Percentiles rank a stretch among this genome's conserved stretches.
Evolutionary conservation across 2,329 filamentous ascomycete species (phyloP).

Genomic region (Pyrenochaeta sp.): DNA sequence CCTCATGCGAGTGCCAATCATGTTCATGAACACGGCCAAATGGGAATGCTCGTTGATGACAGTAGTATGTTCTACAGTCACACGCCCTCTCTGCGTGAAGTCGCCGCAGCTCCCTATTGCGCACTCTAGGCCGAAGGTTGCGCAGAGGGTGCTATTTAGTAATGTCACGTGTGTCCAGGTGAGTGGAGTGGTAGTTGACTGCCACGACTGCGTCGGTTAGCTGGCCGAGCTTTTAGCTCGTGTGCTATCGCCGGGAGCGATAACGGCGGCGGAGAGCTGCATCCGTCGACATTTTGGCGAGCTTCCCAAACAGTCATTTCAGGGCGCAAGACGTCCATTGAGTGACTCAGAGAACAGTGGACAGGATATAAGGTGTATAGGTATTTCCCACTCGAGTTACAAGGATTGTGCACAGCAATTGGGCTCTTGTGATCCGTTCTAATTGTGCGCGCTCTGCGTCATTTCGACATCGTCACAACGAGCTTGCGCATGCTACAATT

Average conservation of each 20-base stretch:
- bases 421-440: not conserved
- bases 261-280: slow-evolving; percentile 23
- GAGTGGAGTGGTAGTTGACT: no score
- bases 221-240: slow-evolving; percentile 4
- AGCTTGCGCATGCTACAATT: not conserved
- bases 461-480: not conserved
- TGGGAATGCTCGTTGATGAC: no score
- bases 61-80: no score
- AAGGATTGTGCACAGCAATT: not conserved
- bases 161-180: no score
- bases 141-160: no score
- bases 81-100: slow-evolving; percentile 2
- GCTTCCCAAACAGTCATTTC: slow-evolving; percentile 13
- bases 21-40: no score
- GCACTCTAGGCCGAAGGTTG: not conserved
- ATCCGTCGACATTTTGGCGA: slow-evolving; percentile 10
- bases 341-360: slow-evolving; percentile 12
- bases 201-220: no score
- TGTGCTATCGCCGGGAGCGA: slow-evolving; percentile 19
- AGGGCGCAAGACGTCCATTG: slow-evolving; percentile 31
- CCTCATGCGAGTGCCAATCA: no score
- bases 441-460: not conserved
- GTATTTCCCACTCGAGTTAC: slow-evolving; percentile 13
- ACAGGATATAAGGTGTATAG: slow-evolving; percentile 5
- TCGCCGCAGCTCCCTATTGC: slow-evolving; percentile 11